Percentiles rank a stretch among this genome's conserved stretches.
phyloP scores from a whole-genome alignment of 139 green algal genomes.

The Chlorella vulgaris region DNA sequence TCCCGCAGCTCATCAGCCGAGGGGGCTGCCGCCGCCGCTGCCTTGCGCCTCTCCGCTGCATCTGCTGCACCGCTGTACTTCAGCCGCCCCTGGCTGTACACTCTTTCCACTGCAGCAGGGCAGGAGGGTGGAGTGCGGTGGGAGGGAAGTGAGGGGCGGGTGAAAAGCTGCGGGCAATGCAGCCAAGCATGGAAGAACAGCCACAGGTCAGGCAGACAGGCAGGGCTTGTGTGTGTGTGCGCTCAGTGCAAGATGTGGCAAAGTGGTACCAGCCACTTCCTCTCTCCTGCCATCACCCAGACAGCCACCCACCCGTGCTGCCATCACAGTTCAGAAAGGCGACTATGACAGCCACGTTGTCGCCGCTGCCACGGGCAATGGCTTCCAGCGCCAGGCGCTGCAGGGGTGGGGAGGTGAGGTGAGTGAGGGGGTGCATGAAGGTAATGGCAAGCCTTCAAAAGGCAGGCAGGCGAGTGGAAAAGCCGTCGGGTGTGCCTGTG shows the following conservation, averaged over 20 bases:
- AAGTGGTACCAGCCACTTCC: no score
- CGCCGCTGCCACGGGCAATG: conserved; percentile 66
- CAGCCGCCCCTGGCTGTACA: conserved; percentile 9
- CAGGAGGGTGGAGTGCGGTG: background rate
- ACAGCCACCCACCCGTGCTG: background rate
- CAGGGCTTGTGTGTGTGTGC: no score
- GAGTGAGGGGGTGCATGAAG: no score
- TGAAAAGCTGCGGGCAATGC: background rate
- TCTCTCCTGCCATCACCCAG: background rate
- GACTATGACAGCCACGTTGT: conserved; percentile 88
- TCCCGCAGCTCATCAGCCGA: conserved; percentile 20
- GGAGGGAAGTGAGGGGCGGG: background rate
- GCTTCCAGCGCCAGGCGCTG: conserved; percentile 85
- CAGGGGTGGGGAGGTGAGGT: no score
- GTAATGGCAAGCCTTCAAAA: no score
- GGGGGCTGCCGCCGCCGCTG: background rate
- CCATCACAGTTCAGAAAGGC: conserved; percentile 54
- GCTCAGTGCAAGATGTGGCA: no score
- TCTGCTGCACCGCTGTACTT: background rate
- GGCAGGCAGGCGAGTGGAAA: no score
- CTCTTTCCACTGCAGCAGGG: conserved; percentile 10
- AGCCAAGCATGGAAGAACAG: background rate
- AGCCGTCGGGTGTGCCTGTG: no score
- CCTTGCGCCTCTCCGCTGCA: background rate
- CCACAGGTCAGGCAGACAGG: background rate